Evolutionary conservation across 2,329 filamentous ascomycete genomes (phyloP).

Genomic region (Dactylellina haptotyla): DNA sequence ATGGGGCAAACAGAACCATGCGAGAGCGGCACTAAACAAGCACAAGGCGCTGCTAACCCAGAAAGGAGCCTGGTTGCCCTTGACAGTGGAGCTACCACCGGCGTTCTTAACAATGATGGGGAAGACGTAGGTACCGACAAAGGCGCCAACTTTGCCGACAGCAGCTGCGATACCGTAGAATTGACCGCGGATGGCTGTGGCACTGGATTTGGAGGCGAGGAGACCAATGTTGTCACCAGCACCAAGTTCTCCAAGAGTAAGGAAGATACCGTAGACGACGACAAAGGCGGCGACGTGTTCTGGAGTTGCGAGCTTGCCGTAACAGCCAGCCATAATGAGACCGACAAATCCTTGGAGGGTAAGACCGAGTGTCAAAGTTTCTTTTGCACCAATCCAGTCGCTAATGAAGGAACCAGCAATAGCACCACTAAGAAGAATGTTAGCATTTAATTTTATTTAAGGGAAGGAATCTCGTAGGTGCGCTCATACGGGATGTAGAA

Average conservation of each 20-base stretch:
- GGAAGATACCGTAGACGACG: conserved; percentile 81
- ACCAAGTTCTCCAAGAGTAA: conserved; percentile 80
- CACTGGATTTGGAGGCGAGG: conserved; percentile 84
- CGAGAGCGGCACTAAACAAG: conserved; percentile 75
- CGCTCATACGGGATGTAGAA: conserved; percentile 65
- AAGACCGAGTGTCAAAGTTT: conserved; percentile 77
- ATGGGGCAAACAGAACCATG: conserved; percentile 75
- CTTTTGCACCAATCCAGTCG: conserved; percentile 68
- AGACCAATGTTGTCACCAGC: conserved; percentile 93
- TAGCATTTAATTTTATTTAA: conserved; percentile 66
- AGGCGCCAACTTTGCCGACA: conserved; percentile 80
- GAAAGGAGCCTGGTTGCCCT: conserved; percentile 84
- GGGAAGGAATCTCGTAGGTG: background rate
- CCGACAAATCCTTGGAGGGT: conserved; percentile 78
- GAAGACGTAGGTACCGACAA: conserved; percentile 85
- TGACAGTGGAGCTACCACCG: conserved; percentile 66
- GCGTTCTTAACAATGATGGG: conserved; percentile 74
- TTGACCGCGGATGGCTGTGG: conserved; percentile 85
- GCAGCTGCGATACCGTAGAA: conserved; percentile 79
- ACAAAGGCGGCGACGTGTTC: conserved; percentile 78
- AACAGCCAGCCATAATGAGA: conserved; percentile 71
- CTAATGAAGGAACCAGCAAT: conserved; percentile 78
- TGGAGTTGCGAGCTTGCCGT: conserved; percentile 73
- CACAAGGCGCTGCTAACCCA: conserved; percentile 83
- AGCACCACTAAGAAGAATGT: conserved; percentile 67